Conservation (phyloP, 148 eudicot species). For the Diospyros lotus region DNA sequence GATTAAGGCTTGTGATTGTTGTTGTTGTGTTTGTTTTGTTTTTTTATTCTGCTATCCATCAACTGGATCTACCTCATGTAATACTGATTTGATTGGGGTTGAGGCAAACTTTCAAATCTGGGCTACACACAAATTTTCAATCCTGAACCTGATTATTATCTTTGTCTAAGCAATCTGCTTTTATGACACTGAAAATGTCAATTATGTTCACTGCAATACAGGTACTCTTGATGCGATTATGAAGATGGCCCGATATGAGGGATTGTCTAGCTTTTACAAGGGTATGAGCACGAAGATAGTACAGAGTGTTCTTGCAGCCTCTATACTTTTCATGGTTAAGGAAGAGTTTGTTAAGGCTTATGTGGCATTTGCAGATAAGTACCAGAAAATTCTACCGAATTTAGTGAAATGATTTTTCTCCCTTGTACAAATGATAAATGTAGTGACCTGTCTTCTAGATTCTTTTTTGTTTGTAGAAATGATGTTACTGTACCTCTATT, state of each 20-base stretch:
- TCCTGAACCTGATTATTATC: too few species aligned
- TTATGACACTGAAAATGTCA: background rate
- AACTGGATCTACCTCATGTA: too few species aligned
- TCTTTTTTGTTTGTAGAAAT: background rate
- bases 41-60: too few species aligned
- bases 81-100: too few species aligned
- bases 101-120: too few species aligned
- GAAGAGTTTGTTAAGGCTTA: slow-evolving; percentile 83
- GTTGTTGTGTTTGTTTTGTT: too few species aligned
- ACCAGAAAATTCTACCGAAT: slow-evolving; percentile 28
- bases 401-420: slow-evolving; percentile 24
- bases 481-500: background rate
- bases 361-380: slow-evolving; percentile 35
- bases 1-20: too few species aligned
- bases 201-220: slow-evolving; percentile 20
- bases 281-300: slow-evolving; percentile 97
- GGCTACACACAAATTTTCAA: too few species aligned
- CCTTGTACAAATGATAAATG: background rate
- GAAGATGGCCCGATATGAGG: slow-evolving; percentile 84
- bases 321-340: slow-evolving; percentile 87
- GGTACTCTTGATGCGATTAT: slow-evolving; percentile 82
- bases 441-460: background rate
- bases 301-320: slow-evolving; percentile 94
- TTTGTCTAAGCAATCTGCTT: background rate
- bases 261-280: slow-evolving; percentile 73